Evolutionary conservation across 2,329 filamentous ascomycete species (phyloP).

Genomic region (Trichoderma citrinoviride): DNA sequence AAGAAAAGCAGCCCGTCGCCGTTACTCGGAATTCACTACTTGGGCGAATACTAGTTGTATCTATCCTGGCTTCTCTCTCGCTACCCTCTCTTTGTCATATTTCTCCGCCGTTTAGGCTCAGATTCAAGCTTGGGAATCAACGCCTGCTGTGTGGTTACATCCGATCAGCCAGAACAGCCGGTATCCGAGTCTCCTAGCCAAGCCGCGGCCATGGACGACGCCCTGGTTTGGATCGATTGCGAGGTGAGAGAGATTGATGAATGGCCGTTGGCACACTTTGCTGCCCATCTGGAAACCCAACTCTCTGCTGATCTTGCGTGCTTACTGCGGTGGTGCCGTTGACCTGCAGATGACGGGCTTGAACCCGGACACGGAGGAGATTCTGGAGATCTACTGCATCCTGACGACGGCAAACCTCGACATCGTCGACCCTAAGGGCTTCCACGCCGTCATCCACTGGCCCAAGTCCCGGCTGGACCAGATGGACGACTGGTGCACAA

Average conservation of each 20-base stretch:
- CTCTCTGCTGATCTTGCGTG: background rate
- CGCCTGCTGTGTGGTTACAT: conserved; percentile 11
- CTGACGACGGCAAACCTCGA: conserved; percentile 80
- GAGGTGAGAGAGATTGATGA: conserved; percentile 41
- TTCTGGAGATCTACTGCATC: conserved; percentile 90
- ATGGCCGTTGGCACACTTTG: no score
- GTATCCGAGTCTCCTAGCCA: background rate
- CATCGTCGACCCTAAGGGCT: conserved; percentile 72
- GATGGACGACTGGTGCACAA: conserved; percentile 89
- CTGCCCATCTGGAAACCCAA: background rate
- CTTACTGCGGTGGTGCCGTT: background rate
- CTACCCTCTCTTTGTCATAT: background rate
- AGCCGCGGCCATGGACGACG: conserved; percentile 42
- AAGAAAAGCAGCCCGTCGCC: no score
- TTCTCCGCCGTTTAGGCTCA: conserved; percentile 3
- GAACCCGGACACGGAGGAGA: conserved; percentile 74
- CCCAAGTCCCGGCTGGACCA: conserved; percentile 64
- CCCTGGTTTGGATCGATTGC: conserved; percentile 82
- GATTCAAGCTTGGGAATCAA: background rate
- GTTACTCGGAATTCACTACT: no score
- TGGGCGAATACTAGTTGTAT: background rate
- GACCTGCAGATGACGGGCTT: conserved; percentile 71
- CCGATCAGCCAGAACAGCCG: background rate
- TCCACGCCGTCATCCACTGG: conserved; percentile 76
- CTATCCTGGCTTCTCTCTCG: background rate